Base-by-base conservation (phyloP, 208 protist genomes). In the Leishmania major region DNA sequence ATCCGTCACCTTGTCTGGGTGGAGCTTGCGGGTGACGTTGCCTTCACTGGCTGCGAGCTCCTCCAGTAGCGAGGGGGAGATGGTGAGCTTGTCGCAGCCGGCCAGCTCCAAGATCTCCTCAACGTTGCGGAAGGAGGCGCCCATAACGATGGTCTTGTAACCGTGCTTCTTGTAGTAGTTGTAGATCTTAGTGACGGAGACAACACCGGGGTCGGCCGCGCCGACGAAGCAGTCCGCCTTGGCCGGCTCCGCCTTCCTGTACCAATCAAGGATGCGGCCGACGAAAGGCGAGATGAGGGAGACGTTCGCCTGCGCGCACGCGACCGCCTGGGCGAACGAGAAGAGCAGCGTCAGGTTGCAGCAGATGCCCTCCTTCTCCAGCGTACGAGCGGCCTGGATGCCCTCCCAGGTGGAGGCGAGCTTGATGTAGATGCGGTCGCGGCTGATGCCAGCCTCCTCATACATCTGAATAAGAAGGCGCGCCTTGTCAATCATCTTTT, bases 321-420 rank as follows among this genome's bases (percentile, higher is more conserved):
- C 95, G 49, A 97, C 90, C n/a, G 94, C 98, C 94, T 99, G 98
- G 15, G 93, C 93, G 71, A 99, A 98, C 73, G 90, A 95, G 88
- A 99, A 99, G 76, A 99, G 90, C n/a, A 99, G 91, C 25, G 99
- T 99, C 71, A 99, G 87, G 89, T 99, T 99, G 92, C 96, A 99
- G 84, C 97, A 95, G 83, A 99, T 99, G 78, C 97, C 93, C 81
- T 99, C 97, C 69, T 88, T 79, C 89, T 99, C 99, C 47, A 99
- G 92, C 64, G 91, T 79, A 55, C 92, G 88, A 11, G 94, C 98
- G 35, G 98, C 99, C 85, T 99, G 84, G 79, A 98, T 97, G 72
- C 99, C 99, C 89, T 99, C 98, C 99, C 99, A 99, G 0, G 99
- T 99, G 60, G 97, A 95, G 59, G 99, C 98, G 22, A 99, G 80